Conservation (phyloP, 805 yeast genomes). For the Saccharomyces eubayanus region DNA sequence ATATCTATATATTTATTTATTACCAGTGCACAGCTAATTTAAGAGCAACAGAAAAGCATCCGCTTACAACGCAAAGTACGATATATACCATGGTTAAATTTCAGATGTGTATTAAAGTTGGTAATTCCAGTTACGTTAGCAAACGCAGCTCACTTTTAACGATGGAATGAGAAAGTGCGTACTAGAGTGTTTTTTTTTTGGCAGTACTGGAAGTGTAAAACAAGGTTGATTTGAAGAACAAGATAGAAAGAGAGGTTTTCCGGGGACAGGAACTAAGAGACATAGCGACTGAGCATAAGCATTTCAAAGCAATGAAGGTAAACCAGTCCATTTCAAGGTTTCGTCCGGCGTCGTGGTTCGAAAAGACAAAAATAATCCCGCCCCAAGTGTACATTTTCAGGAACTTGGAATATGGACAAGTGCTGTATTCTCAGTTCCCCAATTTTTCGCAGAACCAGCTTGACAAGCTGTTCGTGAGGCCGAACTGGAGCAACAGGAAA, state of each 20-base stretch:
- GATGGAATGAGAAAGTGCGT: neutral
- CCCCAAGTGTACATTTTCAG: conserved; percentile 81
- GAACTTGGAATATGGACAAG: conserved; percentile 84
- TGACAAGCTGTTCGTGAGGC: conserved; percentile 53
- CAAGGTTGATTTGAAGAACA: neutral
- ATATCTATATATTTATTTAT: neutral
- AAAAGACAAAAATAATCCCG: conserved; percentile 48
- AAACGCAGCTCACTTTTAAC: neutral
- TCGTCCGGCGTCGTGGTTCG: conserved; percentile 52
- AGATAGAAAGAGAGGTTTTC: neutral
- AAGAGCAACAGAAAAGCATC: neutral
- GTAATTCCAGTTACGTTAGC: neutral
- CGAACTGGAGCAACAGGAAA: conserved; percentile 82
- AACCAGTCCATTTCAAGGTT: conserved; percentile 31
- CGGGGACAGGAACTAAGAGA: neutral
- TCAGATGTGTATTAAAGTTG: neutral
- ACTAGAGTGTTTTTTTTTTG: neutral
- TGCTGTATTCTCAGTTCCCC: conserved; percentile 79
- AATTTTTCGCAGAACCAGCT: conserved; percentile 43
- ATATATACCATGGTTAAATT: neutral
- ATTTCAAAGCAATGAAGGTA: neutral
- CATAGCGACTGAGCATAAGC: neutral
- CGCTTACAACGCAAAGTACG: neutral
- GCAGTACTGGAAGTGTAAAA: neutral
- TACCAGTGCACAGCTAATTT: neutral